phyloP scores from a whole-genome alignment of 1,284 basidiomycete species.

The Omphalotus olearius region DNA sequence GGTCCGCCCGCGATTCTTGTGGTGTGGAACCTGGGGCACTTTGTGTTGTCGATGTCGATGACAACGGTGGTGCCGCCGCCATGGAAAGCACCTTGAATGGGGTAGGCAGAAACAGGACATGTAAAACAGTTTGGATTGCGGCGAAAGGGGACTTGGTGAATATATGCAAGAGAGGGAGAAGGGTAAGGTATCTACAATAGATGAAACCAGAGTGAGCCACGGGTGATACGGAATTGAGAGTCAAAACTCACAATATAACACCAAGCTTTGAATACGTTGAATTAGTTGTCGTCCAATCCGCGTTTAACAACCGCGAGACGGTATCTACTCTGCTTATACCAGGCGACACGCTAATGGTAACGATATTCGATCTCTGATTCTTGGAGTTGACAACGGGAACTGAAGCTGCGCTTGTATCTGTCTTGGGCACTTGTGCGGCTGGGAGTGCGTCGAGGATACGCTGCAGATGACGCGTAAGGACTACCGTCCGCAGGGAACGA shows the following conservation, averaged over 20 bases:
- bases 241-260: slow-evolving; percentile 36
- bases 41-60: slow-evolving; percentile 21
- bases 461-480: slow-evolving; percentile 71
- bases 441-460: slow-evolving; percentile 76
- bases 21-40: neutral
- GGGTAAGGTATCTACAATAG: slow-evolving; percentile 46
- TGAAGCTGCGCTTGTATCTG: slow-evolving; percentile 35
- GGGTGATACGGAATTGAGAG: slow-evolving; percentile 2
- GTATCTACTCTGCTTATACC: slow-evolving; percentile 69
- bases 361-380: slow-evolving; percentile 64
- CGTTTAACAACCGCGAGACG: slow-evolving; percentile 50
- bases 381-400: slow-evolving; percentile 46
- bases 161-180: slow-evolving; percentile 56
- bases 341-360: slow-evolving; percentile 66
- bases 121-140: slow-evolving; percentile 60
- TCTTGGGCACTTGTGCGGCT: slow-evolving; percentile 50
- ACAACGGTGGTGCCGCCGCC: slow-evolving; percentile 13
- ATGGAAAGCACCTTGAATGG: slow-evolving; percentile 53
- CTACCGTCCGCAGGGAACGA: slow-evolving; percentile 57
- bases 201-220: slow-evolving; percentile 1
- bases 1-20: neutral
- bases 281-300: slow-evolving; percentile 30
- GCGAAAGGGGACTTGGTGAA: slow-evolving; percentile 57
- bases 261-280: slow-evolving; percentile 34
- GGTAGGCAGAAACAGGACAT: slow-evolving; percentile 71